phyloP scores from a whole-genome alignment of 805 yeast species.

The Zygosaccharomyces gambellarensis region DNA sequence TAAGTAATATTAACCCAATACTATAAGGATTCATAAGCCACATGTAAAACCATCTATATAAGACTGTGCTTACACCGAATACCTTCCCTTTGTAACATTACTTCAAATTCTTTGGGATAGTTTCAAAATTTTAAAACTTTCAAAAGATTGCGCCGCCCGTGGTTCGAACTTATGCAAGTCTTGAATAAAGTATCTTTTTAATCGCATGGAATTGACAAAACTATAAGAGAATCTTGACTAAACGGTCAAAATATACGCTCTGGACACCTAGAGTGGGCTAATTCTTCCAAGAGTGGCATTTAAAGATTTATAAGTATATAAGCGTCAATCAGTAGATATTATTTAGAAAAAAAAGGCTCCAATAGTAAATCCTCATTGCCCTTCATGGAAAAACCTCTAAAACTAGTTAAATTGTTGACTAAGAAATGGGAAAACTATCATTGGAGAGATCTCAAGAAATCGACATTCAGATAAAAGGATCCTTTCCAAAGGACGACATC shows the following conservation, averaged over 20 bases:
- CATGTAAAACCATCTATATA: no score
- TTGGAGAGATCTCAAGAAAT: neutral
- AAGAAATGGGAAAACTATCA: neutral
- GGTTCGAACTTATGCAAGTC: neutral
- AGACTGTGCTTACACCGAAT: no score
- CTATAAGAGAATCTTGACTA: neutral
- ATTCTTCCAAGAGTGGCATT: no score
- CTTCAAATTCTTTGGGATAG: no score
- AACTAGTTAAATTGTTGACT: no score
- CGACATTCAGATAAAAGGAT: neutral
- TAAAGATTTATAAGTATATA: neutral
- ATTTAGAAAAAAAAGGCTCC: neutral
- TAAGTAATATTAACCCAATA: no score
- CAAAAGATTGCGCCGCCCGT: neutral
- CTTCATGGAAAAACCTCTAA: neutral
- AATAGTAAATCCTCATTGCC: neutral
- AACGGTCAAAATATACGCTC: no score
- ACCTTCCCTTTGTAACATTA: no score
- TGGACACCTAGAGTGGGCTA: no score
- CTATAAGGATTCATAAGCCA: no score
- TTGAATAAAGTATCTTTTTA: neutral
- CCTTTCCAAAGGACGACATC: constrained; percentile 3
- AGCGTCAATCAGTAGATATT: neutral
- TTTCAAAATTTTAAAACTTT: no score
- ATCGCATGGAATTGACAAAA: neutral